Base-by-base conservation (phyloP, 495 filamentous ascomycete genomes). In the Aspergillus haitiensis region DNA sequence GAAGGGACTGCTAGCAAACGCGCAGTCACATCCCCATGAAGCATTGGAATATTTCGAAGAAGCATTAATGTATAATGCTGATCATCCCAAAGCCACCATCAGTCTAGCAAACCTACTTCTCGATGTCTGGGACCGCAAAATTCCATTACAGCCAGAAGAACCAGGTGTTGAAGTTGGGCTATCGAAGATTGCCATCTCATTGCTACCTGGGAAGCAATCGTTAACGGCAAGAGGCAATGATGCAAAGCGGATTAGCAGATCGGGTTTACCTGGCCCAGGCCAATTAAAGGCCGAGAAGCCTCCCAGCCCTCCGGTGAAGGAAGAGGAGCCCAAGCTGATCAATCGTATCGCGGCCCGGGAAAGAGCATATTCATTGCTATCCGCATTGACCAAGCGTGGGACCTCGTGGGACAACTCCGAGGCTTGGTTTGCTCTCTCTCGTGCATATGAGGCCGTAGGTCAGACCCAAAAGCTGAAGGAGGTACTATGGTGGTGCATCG, bases 361-460 rank as follows among this genome's bases (percentile, higher is more conserved):
- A 67, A 82, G 95, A 16, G 94, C 95, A 1, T 91, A 90, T 67
- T 87, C 84, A 11, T 80, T 98, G 45, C 82, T 98, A 0, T 87
- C 86, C 7, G 81, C 82, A 2, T 79, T 98, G 55, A 97, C 91
- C 2, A 93, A 89, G 74, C 81, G 90, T 3, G 92, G 92, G n/a
- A 79, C 75, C 32, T 93, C 92, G 6, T 98, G 95, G 95, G 91
- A 97, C 70, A 83, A 87, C 66, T 85, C 87, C n/a, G 94, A 97
- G 69, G 94, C 93, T 16, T 98, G 94, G 94, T 92, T 88, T 66
- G 85, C 86, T 9, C 82, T 98, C 13, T 91, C 94, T 1, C 77
- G 90, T 61, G 91, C 87, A 47, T 89, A 96, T 64, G 93, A 97
- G 73, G 84, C 87, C 56, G 87, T 88, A 52, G 88, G 88, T 7